phyloP scores from a whole-genome alignment of 441 rosid genomes.

The Erysimum pusillum region DNA sequence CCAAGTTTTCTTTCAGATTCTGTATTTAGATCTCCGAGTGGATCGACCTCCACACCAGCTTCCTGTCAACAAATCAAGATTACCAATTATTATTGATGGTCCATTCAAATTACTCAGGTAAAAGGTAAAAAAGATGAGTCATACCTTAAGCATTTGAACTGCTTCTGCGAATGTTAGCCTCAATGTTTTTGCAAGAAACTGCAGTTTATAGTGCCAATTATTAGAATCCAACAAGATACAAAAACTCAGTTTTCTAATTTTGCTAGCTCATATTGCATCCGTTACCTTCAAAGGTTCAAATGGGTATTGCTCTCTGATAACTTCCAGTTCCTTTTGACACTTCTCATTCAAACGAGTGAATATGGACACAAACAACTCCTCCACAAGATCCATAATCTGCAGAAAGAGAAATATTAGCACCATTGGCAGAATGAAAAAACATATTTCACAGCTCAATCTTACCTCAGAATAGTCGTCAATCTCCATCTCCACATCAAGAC shows the following conservation, averaged over 20 bases:
- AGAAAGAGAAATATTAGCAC: conserved; percentile 38
- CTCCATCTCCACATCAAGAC: conserved; percentile 94
- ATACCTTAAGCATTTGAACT: conserved; percentile 89
- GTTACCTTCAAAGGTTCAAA: conserved; percentile 85
- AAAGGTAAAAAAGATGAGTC: conserved; percentile 2
- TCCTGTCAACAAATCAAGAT: conserved; percentile 58
- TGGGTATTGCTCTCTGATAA: conserved; percentile 76
- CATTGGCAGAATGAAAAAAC: not conserved
- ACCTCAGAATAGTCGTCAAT: conserved; percentile 87
- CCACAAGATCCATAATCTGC: conserved; percentile 92
- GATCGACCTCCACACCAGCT: conserved; percentile 87
- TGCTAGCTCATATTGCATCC: not conserved
- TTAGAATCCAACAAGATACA: conserved; percentile 41
- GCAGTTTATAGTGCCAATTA: conserved; percentile 46
- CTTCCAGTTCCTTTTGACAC: conserved; percentile 80
- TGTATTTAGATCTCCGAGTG: conserved; percentile 85
- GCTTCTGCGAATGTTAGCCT: conserved; percentile 85
- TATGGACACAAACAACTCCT: conserved; percentile 69
- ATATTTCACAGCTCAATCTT: conserved; percentile 11
- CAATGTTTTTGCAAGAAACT: conserved; percentile 78
- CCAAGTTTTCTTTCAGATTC: conserved; percentile 93
- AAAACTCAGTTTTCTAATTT: not conserved
- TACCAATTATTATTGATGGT: not conserved
- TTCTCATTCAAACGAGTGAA: conserved; percentile 73
- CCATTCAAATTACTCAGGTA: not conserved